Conservation (phyloP, 176 grass and related monocot species). For the Eragrostis nindensis region DNA sequence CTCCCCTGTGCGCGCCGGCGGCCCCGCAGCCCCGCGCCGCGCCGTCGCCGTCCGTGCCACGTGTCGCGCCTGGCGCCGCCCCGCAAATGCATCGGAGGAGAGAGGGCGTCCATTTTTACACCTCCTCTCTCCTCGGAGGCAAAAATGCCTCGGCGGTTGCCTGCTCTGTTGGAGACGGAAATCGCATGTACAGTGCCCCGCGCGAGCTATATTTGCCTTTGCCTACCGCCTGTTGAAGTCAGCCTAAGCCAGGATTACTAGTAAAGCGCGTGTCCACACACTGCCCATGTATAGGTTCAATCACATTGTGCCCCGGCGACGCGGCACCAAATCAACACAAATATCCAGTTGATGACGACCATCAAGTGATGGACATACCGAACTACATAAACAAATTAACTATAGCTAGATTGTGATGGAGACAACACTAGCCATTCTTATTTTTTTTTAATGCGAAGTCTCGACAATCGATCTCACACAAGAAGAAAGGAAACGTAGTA, state of each 20-base stretch:
- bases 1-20: no score
- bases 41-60: no score
- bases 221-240: no score
- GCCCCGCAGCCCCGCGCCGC: no score
- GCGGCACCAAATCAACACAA: slow-evolving; percentile 27
- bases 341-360: not conserved
- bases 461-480: not conserved
- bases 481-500: not conserved
- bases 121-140: no score
- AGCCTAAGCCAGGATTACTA: slow-evolving; percentile 39
- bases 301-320: not conserved
- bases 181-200: no score
- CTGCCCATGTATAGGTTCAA: slow-evolving; percentile 32
- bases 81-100: no score
- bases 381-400: not conserved
- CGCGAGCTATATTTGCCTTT: no score
- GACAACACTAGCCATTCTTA: not conserved
- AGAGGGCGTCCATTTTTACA: no score
- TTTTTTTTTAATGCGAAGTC: not conserved
- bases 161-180: no score
- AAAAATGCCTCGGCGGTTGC: no score
- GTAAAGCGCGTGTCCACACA: not conserved
- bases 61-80: no score
- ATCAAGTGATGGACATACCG: not conserved
- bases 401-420: slow-evolving; percentile 1